Percentiles rank a stretch among this genome's conserved stretches.
These are phyloP conservation scores for Kwoniella dendrophila DNA, from an alignment of 768 basidiomycete species.

Conservation along the genomic window DNA sequence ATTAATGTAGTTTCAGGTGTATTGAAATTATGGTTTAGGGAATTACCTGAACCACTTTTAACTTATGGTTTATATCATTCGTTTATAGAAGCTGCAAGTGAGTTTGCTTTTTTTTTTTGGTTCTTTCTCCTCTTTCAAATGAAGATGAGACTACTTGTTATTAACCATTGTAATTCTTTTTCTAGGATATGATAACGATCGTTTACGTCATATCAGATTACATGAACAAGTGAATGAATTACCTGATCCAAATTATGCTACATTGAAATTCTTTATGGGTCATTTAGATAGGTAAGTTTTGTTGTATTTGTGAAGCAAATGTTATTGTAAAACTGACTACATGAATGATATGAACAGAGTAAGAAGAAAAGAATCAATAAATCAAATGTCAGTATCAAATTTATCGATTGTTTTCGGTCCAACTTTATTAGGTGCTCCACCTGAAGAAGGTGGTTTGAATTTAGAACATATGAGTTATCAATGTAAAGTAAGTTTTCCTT, in stretches of 20 bases:
- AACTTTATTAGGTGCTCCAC: conserved; percentile 81
- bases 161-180: conserved; percentile 62
- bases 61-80: conserved; percentile 81
- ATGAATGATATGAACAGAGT: conserved; percentile 62
- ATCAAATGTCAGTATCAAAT: conserved; percentile 92
- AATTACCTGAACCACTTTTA: conserved; percentile 89
- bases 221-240: conserved; percentile 98
- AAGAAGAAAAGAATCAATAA: conserved; percentile 70
- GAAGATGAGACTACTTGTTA: neutral
- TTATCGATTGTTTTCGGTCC: conserved; percentile 96
- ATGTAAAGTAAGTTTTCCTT: conserved; percentile 55
- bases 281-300: conserved; percentile 80
- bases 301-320: neutral
- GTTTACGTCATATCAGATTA: conserved; percentile 88
- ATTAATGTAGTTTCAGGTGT: conserved; percentile 95
- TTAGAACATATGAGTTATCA: conserved; percentile 60
- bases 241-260: conserved; percentile 98
- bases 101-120: no score
- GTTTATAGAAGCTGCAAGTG: conserved; percentile 94
- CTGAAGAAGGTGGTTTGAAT: conserved; percentile 55
- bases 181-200: conserved; percentile 73
- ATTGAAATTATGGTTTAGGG: conserved; percentile 93
- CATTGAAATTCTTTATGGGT: conserved; percentile 90
- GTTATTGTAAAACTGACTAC: neutral
- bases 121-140: neutral